Conservation (phyloP, 768 basidiomycete species). For the Rhodosporidiobolus sp. region DNA sequence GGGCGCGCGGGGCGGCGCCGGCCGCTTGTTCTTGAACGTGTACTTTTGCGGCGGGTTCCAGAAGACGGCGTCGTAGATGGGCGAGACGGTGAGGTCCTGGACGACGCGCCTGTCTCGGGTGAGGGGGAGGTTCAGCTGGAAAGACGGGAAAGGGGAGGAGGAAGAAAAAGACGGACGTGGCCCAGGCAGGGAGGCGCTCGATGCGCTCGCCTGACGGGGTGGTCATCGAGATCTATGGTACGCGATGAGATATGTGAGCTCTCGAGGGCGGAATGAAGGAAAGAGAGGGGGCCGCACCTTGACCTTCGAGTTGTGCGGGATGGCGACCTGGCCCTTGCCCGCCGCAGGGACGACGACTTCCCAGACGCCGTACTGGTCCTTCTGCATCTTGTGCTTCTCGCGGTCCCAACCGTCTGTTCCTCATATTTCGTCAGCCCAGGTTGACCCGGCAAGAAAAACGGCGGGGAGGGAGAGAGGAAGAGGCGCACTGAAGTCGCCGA, state of each 20-base stretch:
- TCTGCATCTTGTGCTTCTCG: conserved; percentile 77
- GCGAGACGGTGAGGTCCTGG: conserved; percentile 83
- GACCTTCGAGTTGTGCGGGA: conserved; percentile 91
- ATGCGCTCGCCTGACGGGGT: conserved; percentile 72
- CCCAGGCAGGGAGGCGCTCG: conserved; percentile 92
- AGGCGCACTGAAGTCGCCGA: conserved; percentile 93
- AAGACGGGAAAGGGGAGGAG: not conserved
- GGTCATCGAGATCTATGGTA: conserved; percentile 84
- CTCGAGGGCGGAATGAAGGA: too few species aligned
- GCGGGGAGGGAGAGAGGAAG: conserved; percentile 6
- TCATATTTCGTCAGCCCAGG: not conserved
- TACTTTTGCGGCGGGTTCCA: conserved; percentile 85
- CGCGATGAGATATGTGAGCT: not conserved
- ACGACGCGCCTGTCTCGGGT: conserved; percentile 68
- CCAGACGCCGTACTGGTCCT: conserved; percentile 82
- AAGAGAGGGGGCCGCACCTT: conserved; percentile 60
- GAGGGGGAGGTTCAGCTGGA: not conserved
- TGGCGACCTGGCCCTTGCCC: conserved; percentile 67
- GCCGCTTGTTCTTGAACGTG: conserved; percentile 67
- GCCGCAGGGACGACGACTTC: conserved; percentile 71
- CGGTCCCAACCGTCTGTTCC: conserved; percentile 80
- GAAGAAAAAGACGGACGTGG: conserved; percentile 51
- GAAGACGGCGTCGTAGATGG: conserved; percentile 93
- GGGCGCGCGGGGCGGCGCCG: conserved; percentile 62
- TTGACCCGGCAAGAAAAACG: not conserved